Base-by-base conservation (phyloP, 495 filamentous ascomycete genomes). In the Melanomma pulvis-pyrius region DNA sequence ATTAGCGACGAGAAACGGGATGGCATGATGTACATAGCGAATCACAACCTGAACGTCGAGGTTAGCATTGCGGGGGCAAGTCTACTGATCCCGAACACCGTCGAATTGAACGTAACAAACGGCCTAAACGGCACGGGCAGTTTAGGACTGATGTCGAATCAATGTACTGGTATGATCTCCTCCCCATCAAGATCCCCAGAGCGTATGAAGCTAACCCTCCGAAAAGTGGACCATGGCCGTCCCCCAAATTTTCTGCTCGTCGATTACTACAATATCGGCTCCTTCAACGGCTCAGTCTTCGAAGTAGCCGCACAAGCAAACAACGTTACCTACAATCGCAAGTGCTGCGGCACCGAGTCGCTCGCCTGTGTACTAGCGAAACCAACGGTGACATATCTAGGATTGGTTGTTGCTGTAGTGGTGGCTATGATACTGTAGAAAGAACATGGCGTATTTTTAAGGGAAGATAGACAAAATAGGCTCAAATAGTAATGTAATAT, bases 231-330 rank as follows among this genome's bases (percentile, higher is more conserved):
- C 24, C 96, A 90, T 90, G 80, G 80, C 22, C 84, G 88, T 36
- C 82, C 89, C 1, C 93, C 93, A 0, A 96, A 90, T 73, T 90
- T 96, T 70, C 81, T 98, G 8, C 84, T 97, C 26, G 91, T 97
- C 4, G 93, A 98, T 74, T 96, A 90, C 74, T 96, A 93, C 77
- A 89, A 96, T 70, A 76, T 77, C 55, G 92, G 90, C 54, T 79
- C 78, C 13, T 84, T 78, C 56, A 83, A 85, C 59, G 93, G 93
- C n/a, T 89, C 89, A 3, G 93, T 97, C 46, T 97, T 98, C 72
- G 86, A 93, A 72, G 92, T 94, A 41, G 93, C 93, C 2, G 93
- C 93, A 11, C 74, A 81, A 66, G 86, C 87, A 72, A 98, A 98
- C 75, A 89, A 91, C 63, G 91, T 98, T 55, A 89, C 88, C 0